Evolutionary conservation across 345 rosid genomes (phyloP).

Genomic region (Gossypium arboreum): DNA sequence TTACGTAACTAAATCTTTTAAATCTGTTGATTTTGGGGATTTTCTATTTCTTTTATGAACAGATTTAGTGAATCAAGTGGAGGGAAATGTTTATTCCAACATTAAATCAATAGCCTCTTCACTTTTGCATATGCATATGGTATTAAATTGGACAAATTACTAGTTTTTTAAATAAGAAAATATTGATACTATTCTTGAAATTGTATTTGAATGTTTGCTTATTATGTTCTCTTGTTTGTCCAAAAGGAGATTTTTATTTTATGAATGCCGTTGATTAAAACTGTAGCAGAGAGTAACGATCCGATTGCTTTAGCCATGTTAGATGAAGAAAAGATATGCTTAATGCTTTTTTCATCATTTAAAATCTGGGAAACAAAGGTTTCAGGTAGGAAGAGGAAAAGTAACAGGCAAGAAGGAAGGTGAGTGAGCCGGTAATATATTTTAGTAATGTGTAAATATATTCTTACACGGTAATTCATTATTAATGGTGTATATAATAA

Average conservation of each 20-base stretch:
- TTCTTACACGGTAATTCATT: too few species aligned
- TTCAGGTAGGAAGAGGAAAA: too few species aligned
- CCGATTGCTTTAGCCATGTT: constrained; percentile 15
- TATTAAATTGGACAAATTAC: neutral
- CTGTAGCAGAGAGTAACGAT: constrained; percentile 11
- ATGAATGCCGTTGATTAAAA: neutral
- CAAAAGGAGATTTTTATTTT: neutral
- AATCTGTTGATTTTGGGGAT: too few species aligned
- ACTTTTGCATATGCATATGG: neutral
- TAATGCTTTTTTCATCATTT: too few species aligned
- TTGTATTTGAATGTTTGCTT: neutral
- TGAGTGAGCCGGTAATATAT: too few species aligned
- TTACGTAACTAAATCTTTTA: neutral
- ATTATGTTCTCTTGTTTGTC: constrained; percentile 1
- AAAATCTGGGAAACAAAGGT: too few species aligned
- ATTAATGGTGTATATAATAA: too few species aligned
- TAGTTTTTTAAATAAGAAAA: neutral
- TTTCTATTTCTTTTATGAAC: too few species aligned
- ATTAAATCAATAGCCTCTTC: neutral
- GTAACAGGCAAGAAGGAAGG: too few species aligned
- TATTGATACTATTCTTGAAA: neutral
- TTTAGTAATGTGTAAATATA: too few species aligned
- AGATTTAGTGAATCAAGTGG: too few species aligned
- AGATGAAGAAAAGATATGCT: neutral
- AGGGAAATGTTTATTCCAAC: neutral